Base-by-base conservation (phyloP, 306 rosid species). In the Fragaria ananassa region DNA sequence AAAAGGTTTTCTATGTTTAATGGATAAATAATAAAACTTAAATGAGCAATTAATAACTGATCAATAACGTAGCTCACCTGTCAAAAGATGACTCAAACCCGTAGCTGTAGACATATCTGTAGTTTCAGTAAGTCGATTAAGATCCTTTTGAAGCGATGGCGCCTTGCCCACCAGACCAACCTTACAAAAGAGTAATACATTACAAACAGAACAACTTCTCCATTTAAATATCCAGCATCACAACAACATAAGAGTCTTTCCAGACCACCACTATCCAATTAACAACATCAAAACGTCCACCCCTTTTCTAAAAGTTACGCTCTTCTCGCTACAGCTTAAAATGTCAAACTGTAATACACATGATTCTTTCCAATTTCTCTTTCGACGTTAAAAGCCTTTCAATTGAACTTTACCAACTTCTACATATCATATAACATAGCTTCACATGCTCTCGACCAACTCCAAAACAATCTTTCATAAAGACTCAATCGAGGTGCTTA, bases 81-180 rank as follows among this genome's bases (percentile, higher is more conserved):
- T 89, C 90, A 92, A 83, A 61, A 94, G 85, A 74, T 80, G 92
- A 81, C 86, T 81, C 85, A 94, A 89, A 35, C 98, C 98, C 81
- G 82, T 87, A 39, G 97, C 34, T 74, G 92, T 75, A 78, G 97
- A 92, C 41, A 96, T 92, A 84, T 94, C 93, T 8, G 98, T 97
- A 84, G 86, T 87, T 85, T 80, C 85, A 69, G 98, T 94, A 81
- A 94, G 90, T 87, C 89, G 90, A 85, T 92, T 87, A 79, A 92
- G 86, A 90, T 92, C 97, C 79, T 80, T 86, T 77, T 94, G 98
- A 79, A 94, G 93, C 10, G 84, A 57, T 69, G 93, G 86, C 39
- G 89, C 98, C 95, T 87, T 86, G 56, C 98, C 98, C 88, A 92
- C 81, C 88, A 94, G 81, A 66, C 97, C 98, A 70, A 92, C 98